Evolutionary conservation across 1,284 basidiomycete genomes (phyloP).

Genomic region (Cryptococcus sp.): DNA sequence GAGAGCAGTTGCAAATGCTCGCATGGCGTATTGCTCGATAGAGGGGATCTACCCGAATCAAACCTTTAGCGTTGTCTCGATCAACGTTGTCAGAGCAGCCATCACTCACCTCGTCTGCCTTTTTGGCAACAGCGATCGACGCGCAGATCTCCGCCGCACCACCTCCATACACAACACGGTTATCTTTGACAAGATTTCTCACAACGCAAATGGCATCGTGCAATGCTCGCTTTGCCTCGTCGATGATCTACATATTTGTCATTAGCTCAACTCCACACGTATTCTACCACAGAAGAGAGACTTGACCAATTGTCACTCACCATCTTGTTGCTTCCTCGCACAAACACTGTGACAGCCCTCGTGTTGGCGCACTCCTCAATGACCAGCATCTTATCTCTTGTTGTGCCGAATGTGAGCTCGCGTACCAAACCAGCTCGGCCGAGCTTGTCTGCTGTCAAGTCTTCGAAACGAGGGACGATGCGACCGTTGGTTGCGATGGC

Average conservation of each 20-base stretch:
- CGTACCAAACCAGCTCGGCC: conserved; percentile 90
- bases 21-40: conserved; percentile 99
- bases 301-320: conserved; percentile 54
- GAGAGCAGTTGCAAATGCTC: conserved; percentile 91
- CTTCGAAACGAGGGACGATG: conserved; percentile 97
- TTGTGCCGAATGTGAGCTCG: conserved; percentile 94
- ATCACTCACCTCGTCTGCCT: conserved; percentile 78
- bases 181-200: conserved; percentile 91
- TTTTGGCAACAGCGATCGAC: conserved; percentile 87
- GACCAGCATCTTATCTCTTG: conserved; percentile 97
- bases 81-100: conserved; percentile 3
- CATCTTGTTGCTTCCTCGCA: conserved; percentile 99
- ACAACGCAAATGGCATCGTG: conserved; percentile 98
- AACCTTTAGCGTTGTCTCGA: too few relatives aligned
- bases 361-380: conserved; percentile 98
- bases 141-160: conserved; percentile 97
- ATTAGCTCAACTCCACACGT: not conserved
- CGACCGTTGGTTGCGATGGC: conserved; percentile 98
- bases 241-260: conserved; percentile 72
- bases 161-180: conserved; percentile 96
- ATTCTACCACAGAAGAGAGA: not conserved
- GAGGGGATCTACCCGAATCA: conserved; percentile 69
- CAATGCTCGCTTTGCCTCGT: conserved; percentile 95
- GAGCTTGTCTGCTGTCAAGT: conserved; percentile 86
- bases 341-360: conserved; percentile 94